Conservation (phyloP, 225 moss, liverwort and hornwort genomes). For the Anthoceros angustus region DNA sequence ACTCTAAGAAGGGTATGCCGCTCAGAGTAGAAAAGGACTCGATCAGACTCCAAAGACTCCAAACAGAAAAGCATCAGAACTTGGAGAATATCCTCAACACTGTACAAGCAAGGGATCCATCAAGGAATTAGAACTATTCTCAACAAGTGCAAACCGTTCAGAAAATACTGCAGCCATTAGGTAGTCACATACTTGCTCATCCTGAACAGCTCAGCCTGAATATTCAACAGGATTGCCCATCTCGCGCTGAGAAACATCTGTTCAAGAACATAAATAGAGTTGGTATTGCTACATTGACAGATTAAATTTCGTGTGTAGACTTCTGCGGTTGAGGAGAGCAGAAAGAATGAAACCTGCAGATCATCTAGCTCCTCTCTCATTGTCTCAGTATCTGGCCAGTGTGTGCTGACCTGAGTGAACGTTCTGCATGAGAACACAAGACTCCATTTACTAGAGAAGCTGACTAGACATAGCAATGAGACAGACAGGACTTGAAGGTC, state of each 20-base stretch:
- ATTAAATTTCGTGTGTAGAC: not conserved
- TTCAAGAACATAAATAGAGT: slow-evolving; percentile 5
- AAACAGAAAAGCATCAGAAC: slow-evolving; percentile 75
- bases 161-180: not conserved
- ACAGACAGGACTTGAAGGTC: not conserved
- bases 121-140: slow-evolving; percentile 10
- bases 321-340: not conserved
- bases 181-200: slow-evolving; percentile 46
- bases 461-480: not conserved
- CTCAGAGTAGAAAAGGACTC: slow-evolving; percentile 66
- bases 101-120: not conserved
- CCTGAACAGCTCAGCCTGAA: slow-evolving; percentile 77
- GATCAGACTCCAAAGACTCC: slow-evolving; percentile 78
- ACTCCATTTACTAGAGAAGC: not conserved
- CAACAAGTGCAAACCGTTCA: not conserved
- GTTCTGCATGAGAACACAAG: slow-evolving; percentile 40
- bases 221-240: slow-evolving; percentile 85
- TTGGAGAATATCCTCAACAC: slow-evolving; percentile 83
- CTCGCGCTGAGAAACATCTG: slow-evolving; percentile 98
- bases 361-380: slow-evolving; percentile 99
- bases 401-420: slow-evolving; percentile 85
- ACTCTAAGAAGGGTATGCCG: slow-evolving; percentile 73
- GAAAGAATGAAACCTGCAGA: slow-evolving; percentile 46
- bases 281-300: not conserved
- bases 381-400: slow-evolving; percentile 90